Evolutionary conservation across 257 asterid genomes (phyloP).

Genomic region (Solanum raphanifolium): DNA sequence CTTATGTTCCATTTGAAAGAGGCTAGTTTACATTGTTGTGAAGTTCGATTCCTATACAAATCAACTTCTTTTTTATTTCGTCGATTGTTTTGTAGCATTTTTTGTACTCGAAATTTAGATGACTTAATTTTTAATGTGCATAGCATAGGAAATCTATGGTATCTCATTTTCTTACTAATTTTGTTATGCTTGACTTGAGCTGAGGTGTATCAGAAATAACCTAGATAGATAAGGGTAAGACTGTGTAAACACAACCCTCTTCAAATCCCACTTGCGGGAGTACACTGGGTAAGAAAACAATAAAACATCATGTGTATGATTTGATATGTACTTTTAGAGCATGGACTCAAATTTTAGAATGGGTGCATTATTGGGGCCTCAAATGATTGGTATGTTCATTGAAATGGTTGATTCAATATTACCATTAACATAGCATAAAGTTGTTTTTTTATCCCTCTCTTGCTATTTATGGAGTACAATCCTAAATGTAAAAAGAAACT

Average conservation of each 20-base stretch:
- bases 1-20: neutral
- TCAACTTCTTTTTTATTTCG: too few relatives aligned
- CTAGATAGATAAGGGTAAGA: too few relatives aligned
- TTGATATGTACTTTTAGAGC: neutral
- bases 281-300: neutral
- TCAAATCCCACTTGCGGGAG: too few relatives aligned
- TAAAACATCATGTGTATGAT: neutral
- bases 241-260: too few relatives aligned
- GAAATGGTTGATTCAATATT: neutral
- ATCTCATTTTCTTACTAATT: too few relatives aligned
- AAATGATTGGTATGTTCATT: neutral
- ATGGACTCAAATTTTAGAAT: neutral
- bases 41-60: neutral
- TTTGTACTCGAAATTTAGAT: neutral
- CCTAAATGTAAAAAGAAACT: neutral
- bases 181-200: too few relatives aligned
- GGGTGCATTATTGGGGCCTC: neutral
- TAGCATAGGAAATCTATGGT: neutral
- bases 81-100: too few relatives aligned
- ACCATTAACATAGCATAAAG: neutral
- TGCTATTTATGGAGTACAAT: neutral
- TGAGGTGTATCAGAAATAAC: too few relatives aligned
- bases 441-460: neutral
- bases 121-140: neutral
- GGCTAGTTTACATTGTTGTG: neutral